Conservation (phyloP, 2,329 filamentous ascomycete species). For the Colletotrichum tofieldiae region DNA sequence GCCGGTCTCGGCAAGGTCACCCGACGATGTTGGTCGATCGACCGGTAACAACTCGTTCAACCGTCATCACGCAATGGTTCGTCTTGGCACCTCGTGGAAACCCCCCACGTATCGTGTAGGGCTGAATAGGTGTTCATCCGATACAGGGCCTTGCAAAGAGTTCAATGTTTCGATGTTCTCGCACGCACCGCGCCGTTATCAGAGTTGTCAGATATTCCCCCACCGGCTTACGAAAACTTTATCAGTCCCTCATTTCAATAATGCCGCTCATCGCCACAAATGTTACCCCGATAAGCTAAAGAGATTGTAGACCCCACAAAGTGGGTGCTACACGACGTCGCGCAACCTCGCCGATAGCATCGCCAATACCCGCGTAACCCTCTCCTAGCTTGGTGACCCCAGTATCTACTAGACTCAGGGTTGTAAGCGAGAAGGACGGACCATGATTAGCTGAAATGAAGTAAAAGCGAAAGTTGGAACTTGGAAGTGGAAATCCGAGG, state of each 20-base stretch:
- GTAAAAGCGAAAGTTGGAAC: conserved; percentile 3
- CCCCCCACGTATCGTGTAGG: conserved; percentile 17
- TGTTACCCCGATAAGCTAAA: conserved; percentile 20
- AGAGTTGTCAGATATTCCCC: not conserved
- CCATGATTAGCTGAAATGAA: conserved; percentile 19
- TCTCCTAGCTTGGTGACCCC: conserved; percentile 20
- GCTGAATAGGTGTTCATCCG: conserved; percentile 23
- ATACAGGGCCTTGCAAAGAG: not conserved
- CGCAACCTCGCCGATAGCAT: conserved; percentile 10
- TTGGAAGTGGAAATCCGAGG: not conserved
- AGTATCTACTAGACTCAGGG: conserved; percentile 22
- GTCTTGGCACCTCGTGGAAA: conserved; percentile 29
- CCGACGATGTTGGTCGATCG: conserved; percentile 1
- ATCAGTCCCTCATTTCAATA: conserved; percentile 32
- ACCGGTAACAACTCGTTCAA: not conserved
- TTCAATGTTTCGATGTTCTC: not conserved
- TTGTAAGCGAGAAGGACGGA: conserved; percentile 35
- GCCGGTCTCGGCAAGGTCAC: not conserved
- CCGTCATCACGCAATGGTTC: not conserved
- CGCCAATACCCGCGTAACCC: conserved; percentile 20
- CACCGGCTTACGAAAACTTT: conserved; percentile 22
- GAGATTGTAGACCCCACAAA: conserved; percentile 39
- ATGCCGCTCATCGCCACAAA: conserved; percentile 34
- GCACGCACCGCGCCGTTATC: conserved; percentile 6
- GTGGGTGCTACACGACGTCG: conserved; percentile 42